Evolutionary conservation across 2,329 filamentous ascomycete genomes (phyloP), one percentile per base, ranked within the genome.

Genomic region (Plenodomus lindquistii): DNA sequence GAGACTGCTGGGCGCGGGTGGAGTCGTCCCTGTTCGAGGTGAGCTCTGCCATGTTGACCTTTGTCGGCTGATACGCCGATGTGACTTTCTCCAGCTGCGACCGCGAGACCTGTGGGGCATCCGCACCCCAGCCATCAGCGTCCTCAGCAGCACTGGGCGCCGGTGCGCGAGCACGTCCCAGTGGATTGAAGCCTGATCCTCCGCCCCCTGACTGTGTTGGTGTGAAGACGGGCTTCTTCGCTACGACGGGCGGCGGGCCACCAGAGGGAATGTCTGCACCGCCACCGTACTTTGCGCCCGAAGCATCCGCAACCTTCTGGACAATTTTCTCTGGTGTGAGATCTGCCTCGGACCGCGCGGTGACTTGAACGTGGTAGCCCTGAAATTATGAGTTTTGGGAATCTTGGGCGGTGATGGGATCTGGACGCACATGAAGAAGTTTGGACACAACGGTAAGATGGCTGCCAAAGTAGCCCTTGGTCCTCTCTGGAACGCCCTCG

Each of bases 401-500:
- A 68, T 40, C 63, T 69, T 22, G 55, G 67, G 71, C 46, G 15
- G 35, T 19, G 18, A n/a, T 36, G 29, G 17, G 3, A 16, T 27
- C 40, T n/a, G 11, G 19, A 68, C 76, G 42, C 69, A 86, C 86
- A 77, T 97, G 92, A 36, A 99, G 83, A 60, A 97, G 81, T 75
- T 96, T 97, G 54, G 91, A 86, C 31, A 97, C 91, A 40, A 91
- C 87, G 52, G 88, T 86, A 40, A 94, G 79, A 75, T 99, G 93
- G 76, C 91, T 97, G 59, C 91, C 96, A 72, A 99, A 99, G 76
- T 97, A 97, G 58, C 94, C 94, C 77, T 97, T 99, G 53, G 93
- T 97, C 65, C 93, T 83, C 76, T 99, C 94, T n/a, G 94, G 94
- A 15, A 99, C 94, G 62, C 94, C 94, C 69, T 95, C 93, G 59